phyloP scores from a whole-genome alignment of 495 filamentous ascomycete genomes.

The Penicillium diatomitis region DNA sequence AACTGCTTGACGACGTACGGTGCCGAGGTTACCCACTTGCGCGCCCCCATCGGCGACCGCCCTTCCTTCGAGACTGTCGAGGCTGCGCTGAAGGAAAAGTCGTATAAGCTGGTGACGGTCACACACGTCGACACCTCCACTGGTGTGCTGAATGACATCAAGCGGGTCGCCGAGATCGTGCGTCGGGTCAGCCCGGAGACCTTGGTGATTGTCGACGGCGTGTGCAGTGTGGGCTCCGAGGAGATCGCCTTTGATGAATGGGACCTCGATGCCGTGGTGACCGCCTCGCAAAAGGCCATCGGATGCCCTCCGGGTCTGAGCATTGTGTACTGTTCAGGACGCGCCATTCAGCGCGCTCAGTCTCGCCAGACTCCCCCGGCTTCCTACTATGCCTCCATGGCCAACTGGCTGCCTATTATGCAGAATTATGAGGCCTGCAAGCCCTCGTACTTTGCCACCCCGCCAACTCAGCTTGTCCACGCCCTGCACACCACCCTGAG shows the following conservation, averaged over 20 bases:
- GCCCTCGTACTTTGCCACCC: conserved; percentile 95
- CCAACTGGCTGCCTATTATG: conserved; percentile 98
- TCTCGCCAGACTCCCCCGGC: conserved; percentile 66
- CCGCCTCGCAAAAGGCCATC: conserved; percentile 92
- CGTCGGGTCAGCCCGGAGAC: conserved; percentile 82
- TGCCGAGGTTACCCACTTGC: conserved; percentile 78
- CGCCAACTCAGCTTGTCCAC: conserved; percentile 86
- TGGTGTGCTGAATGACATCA: conserved; percentile 84
- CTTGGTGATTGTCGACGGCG: conserved; percentile 84
- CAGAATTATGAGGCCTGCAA: conserved; percentile 97
- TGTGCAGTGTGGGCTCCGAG: conserved; percentile 93
- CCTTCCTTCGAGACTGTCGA: conserved; percentile 84
- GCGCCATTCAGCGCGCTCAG: conserved; percentile 76
- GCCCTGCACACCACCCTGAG: conserved; percentile 88
- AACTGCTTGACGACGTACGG: conserved; percentile 88
- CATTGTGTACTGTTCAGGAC: conserved; percentile 84
- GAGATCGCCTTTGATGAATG: conserved; percentile 93
- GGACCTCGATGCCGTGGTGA: conserved; percentile 86
- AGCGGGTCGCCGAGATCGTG: conserved; percentile 71
- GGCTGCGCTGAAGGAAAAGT: conserved; percentile 73
- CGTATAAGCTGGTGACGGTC: conserved; percentile 85
- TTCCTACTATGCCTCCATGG: conserved; percentile 90
- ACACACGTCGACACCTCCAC: conserved; percentile 98
- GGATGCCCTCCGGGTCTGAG: conserved; percentile 88
- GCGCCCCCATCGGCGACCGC: conserved; percentile 77